A percentile compares a stretch with the other conserved stretches of the same genome.
Conservation (phyloP, 108 stramenopile species). For the Cyclostephanos invisitatus region DNA sequence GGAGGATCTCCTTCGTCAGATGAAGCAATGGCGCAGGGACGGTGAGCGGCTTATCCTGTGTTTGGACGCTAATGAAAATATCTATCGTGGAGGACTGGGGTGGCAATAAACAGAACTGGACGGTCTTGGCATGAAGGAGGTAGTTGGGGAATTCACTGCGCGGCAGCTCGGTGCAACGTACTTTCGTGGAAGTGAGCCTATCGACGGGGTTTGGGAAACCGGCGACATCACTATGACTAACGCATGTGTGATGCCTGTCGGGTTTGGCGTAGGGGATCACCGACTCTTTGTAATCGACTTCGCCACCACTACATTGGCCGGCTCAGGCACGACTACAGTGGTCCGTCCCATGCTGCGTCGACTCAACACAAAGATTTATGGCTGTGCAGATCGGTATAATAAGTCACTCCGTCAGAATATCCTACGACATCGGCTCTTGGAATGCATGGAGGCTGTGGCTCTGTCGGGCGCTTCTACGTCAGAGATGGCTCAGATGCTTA, state of each 20-base stretch:
- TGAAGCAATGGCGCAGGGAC: not conserved
- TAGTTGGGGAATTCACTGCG: not conserved
- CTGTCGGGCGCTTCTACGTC: not conserved
- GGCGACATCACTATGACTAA: not conserved
- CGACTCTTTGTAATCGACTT: conserved; percentile 5
- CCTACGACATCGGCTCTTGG: conserved; percentile 6
- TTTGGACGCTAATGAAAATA: not conserved
- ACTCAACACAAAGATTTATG: conserved; percentile 8
- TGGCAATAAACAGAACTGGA: not conserved
- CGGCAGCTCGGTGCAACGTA: not conserved
- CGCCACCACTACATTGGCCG: not conserved
- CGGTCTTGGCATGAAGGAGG: conserved; percentile 5
- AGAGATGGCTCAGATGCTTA: not conserved
- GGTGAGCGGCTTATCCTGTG: conserved; percentile 1
- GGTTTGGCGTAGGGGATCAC: not conserved
- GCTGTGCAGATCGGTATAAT: conserved; percentile 7
- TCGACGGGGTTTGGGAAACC: not conserved
- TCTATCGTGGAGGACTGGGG: not conserved
- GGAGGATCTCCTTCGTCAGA: not conserved
- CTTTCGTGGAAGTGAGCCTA: conserved; percentile 5
- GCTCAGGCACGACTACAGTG: not conserved
- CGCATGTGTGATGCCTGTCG: conserved; percentile 8
- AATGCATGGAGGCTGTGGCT: not conserved
- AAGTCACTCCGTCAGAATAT: conserved; percentile 3
- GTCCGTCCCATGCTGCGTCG: not conserved